phyloP scores from a whole-genome alignment of 2,329 filamentous ascomycete genomes.

The Cladosporium sp. region DNA sequence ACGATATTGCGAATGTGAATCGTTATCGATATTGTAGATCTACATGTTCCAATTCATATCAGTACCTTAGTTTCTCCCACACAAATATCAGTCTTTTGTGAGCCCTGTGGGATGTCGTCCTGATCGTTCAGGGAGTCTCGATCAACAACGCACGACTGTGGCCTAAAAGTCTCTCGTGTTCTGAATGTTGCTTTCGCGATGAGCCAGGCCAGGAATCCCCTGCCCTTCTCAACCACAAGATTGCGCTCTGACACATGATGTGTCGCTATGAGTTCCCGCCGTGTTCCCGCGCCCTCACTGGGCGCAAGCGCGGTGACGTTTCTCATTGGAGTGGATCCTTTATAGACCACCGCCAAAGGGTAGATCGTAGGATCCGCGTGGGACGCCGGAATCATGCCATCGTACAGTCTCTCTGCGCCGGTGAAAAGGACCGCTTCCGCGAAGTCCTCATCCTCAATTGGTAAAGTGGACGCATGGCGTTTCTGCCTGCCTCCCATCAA shows the following conservation, averaged over 20 bases:
- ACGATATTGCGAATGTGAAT: neutral
- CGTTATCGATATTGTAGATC: neutral
- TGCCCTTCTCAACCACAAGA: neutral
- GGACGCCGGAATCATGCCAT: slow-evolving; percentile 40
- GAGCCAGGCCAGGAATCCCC: slow-evolving; percentile 15
- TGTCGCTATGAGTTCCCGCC: neutral
- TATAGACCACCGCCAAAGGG: neutral
- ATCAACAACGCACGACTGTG: neutral
- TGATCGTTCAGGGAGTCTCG: neutral
- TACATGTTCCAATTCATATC: neutral
- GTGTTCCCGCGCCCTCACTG: neutral
- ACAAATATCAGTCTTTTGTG: neutral
- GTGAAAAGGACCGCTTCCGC: slow-evolving; percentile 64
- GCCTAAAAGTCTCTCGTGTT: neutral
- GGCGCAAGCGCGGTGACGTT: neutral
- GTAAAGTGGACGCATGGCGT: slow-evolving; percentile 16
- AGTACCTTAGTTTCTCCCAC: slow-evolving; percentile 13
- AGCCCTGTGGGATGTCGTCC: neutral
- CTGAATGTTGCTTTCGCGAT: slow-evolving; percentile 2
- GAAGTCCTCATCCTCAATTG: slow-evolving; percentile 33
- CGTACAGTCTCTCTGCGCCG: slow-evolving; percentile 60
- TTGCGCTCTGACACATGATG: neutral
- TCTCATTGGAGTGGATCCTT: neutral
- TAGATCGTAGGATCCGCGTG: neutral
- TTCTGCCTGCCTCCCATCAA: slow-evolving; percentile 5